Base-by-base conservation (phyloP, 108 stramenopile species). In the Skeletonema potamos region DNA sequence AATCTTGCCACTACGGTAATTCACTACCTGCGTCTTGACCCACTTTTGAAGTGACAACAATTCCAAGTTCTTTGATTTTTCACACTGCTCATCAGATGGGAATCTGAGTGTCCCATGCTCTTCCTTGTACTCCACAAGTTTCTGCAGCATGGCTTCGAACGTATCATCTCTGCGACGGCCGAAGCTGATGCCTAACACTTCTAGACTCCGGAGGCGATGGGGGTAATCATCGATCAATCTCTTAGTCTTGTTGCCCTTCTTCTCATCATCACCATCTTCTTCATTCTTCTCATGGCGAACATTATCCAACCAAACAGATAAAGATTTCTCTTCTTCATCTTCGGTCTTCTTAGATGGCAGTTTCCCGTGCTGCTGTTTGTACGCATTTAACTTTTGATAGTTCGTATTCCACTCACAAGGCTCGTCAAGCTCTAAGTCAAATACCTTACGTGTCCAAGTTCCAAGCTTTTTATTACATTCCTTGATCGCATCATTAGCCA, bases 111-210 rank as follows among this genome's bases (percentile, higher is more conserved):
- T 73, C 2, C 89, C 89, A 32, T 83, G 70, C 26, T 78, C 64
- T 56, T 80, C 66, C 63, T 87, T 82, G 79, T 86, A 90, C 28
- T 74, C 48, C 6, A 80, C 56, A 17, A 90, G 67, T 46, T 82
- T 73, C 26, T 76, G 64, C 60, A 84, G 87, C 82, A 84, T 82
- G 13, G 72, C 70, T 29, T 81, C 74, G 74, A 79, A 85, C n/a
- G 68, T 74, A 15, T 61, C 56, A 7, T 74, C 73, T 30, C 54
- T 28, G 28, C 60, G 62, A 4, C 41, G 26, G 39, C 46, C 54
- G 24, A 65, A 67, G 29, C 24, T 58, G 18, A 72, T 22, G 4
- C 70, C 70, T 1, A 72, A 56, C 2, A 59, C 28, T 17, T 66
- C 57, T 17, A 79, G 78, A 1, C 13, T 2, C 27, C 72, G 64